Base-by-base conservation (phyloP, 2,329 filamentous ascomycete species). In the Arachnomyces sp. region DNA sequence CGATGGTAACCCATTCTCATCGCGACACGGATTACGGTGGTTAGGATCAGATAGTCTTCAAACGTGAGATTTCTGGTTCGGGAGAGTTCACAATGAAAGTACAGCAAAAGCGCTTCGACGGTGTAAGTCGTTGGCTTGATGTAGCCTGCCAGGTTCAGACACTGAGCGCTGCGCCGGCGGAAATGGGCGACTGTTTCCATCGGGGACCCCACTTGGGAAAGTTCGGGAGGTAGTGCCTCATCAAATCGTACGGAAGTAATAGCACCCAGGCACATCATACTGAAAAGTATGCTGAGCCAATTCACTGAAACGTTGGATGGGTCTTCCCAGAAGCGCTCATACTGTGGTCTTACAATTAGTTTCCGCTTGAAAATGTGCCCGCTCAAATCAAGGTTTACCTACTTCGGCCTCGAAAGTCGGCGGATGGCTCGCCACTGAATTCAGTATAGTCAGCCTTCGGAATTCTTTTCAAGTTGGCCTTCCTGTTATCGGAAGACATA, bases 1-100 rank as follows among this genome's bases (percentile, higher is more conserved):
- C 76, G 67, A 55, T 80, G 76, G 44, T 78, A 72, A 3, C 76
- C 76, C 68, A 77, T 78, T 14, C 74, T 66, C 70, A 79, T 76
- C 2, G 76, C 74, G n/a, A 79, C 57, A 7, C 74, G 66, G 12
- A 76, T 70, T 13, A 74, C 69, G 38, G 78, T 66, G 11, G 72
- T 67, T 7, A 73, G 67, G 36, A 78, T 61, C 13, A 76, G 64
- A 36, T 76, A 64, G 7, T 74, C 68, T n/a, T 72, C 71, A 2
- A 67, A 62, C 41, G 75, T 69, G 2, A 73, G 65, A 49, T 79
- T 75, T 48, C 66, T 59, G 39, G 63, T 71, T 2, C 70, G 58
- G 3, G 66, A 65, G 48, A 73, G 72, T 46, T 77, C 73, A 16
- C 70, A 68, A 43, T 74, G 68, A 2, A 75, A 58, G 47, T 77